Evolutionary conservation across 768 basidiomycete genomes (phyloP).

Genomic region (Tricholoma saponaceum): DNA sequence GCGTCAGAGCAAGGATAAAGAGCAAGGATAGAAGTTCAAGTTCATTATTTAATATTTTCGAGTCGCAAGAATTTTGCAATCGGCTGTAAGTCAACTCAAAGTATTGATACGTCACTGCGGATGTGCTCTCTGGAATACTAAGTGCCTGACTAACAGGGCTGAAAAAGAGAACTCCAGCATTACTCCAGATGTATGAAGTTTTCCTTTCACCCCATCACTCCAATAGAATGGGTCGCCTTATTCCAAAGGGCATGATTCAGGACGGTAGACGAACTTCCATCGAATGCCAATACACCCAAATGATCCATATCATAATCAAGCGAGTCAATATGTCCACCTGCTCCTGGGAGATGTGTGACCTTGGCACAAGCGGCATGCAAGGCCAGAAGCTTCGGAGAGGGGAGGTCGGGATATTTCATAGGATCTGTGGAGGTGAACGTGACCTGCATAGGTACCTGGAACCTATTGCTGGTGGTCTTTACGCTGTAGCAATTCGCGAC

Average conservation of each 20-base stretch:
- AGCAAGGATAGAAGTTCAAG: too few species aligned
- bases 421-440: slow-evolving; percentile 5
- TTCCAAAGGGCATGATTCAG: background rate
- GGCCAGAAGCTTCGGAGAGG: slow-evolving; percentile 26
- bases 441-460: background rate
- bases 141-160: too few species aligned
- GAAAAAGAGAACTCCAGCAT: too few species aligned
- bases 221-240: background rate
- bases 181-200: too few species aligned
- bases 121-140: too few species aligned
- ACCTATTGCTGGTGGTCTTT: slow-evolving; percentile 13
- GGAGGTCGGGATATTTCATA: slow-evolving; percentile 20
- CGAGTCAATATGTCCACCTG: slow-evolving; percentile 27
- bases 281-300: background rate
- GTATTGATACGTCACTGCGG: too few species aligned
- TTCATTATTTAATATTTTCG: too few species aligned
- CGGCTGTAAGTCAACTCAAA: too few species aligned
- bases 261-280: slow-evolving; percentile 1
- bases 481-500: slow-evolving; percentile 19
- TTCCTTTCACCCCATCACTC: background rate
- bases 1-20: too few species aligned
- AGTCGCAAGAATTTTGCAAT: too few species aligned
- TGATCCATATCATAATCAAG: slow-evolving; percentile 19
- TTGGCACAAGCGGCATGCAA: too few species aligned
- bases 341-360: slow-evolving; percentile 36